Conservation (phyloP, 371 early-diverging fungal genomes). For the Rhizomucor pusillus region DNA sequence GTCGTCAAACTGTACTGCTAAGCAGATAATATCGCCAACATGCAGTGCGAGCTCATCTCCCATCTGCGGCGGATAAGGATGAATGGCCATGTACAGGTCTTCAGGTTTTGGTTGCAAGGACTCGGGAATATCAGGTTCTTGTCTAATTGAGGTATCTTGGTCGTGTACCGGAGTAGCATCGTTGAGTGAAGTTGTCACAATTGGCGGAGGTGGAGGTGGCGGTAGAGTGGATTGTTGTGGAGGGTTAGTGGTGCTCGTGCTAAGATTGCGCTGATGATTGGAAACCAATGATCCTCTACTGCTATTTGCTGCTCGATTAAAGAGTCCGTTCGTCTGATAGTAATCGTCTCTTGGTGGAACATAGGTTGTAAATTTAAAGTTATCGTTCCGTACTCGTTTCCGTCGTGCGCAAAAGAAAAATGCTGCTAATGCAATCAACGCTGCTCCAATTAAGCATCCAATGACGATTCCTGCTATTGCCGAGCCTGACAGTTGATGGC, state of each 20-base stretch:
- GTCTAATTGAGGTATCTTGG: background rate
- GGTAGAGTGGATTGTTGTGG: background rate
- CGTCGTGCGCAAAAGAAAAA: conserved; percentile 22
- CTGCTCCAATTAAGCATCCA: conserved; percentile 10
- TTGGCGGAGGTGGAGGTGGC: background rate
- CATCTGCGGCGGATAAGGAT: conserved; percentile 61
- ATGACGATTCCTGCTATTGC: conserved; percentile 16
- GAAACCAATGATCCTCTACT: background rate
- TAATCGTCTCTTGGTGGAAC: conserved; percentile 9
- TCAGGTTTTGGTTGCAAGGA: conserved; percentile 18
- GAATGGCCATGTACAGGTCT: conserved; percentile 48
- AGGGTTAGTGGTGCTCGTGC: background rate
- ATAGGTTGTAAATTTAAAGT: conserved; percentile 20
- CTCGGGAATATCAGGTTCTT: background rate
- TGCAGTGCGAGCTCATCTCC: conserved; percentile 68
- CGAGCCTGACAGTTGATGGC: conserved; percentile 5
- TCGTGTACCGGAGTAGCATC: background rate
- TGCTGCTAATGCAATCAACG: conserved; percentile 7
- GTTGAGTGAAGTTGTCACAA: background rate
- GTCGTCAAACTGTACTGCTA: conserved; percentile 62
- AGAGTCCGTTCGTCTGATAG: background rate
- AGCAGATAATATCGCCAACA: conserved; percentile 64
- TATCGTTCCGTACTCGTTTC: conserved; percentile 20
- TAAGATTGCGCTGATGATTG: background rate
- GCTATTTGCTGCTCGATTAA: background rate